A percentile compares a stretch with the other conserved stretches of the same genome.
phyloP scores from a whole-genome alignment of 768 basidiomycete genomes.

The Psilocybe cubensis region DNA sequence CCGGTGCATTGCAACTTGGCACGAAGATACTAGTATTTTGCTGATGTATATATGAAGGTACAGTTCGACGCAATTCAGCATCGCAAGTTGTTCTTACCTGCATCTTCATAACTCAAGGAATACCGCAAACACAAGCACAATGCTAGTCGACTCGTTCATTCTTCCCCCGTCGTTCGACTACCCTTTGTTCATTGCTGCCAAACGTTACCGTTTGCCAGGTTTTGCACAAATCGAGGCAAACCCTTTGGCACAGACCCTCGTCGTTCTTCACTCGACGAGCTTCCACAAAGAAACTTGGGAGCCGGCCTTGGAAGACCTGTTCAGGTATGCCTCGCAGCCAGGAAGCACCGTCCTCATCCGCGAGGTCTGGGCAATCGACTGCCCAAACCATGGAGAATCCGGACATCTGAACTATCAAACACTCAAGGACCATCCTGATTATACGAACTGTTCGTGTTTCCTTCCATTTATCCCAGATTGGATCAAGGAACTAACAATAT shows the following conservation, averaged over 20 bases:
- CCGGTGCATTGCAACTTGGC: neutral
- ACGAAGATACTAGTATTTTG: neutral
- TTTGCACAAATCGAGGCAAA: constrained; percentile 37
- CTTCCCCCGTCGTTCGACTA: constrained; percentile 43
- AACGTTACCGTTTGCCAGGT: constrained; percentile 54
- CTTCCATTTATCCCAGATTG: constrained; percentile 4
- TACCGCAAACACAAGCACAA: neutral
- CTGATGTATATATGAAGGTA: neutral
- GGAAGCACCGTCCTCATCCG: constrained; percentile 32
- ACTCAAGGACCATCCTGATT: constrained; percentile 46
- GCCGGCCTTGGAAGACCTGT: constrained; percentile 55
- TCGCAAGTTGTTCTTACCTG: neutral
- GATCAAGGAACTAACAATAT: too few relatives aligned
- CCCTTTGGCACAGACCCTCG: constrained; percentile 53
- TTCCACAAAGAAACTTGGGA: constrained; percentile 81
- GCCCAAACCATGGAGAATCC: constrained; percentile 74
- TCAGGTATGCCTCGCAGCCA: constrained; percentile 30
- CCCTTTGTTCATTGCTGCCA: constrained; percentile 56
- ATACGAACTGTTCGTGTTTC: constrained; percentile 45
- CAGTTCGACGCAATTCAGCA: neutral
- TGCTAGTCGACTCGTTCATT: constrained; percentile 23
- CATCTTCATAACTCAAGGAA: neutral
- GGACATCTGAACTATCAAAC: constrained; percentile 53
- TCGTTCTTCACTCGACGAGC: constrained; percentile 71
- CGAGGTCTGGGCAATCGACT: constrained; percentile 72